Evolutionary conservation across 208 protist species (phyloP), one percentile per base, ranked within the genome.

Genomic region (Porcisia deanei): DNA sequence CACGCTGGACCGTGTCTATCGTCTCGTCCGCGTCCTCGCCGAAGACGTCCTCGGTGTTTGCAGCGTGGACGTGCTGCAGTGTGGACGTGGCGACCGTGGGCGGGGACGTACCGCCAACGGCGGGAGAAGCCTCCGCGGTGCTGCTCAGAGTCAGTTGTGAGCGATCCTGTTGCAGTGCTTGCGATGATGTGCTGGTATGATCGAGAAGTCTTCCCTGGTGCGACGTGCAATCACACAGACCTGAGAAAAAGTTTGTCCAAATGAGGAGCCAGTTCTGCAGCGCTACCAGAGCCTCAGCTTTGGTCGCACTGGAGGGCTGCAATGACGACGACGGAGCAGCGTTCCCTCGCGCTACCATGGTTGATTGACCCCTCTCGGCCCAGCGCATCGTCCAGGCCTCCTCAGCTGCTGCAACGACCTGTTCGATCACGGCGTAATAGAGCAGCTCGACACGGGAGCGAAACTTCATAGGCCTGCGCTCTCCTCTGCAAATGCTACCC

Each of bases 371-470:
- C 18, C 69, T 54, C 53, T 67, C 76, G 20, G 53, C 72, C 64
- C 64, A 59, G 25, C 74, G 70, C 74, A 47, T 34, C 16, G 75
- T 66, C 89, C 87, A 96, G 49, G 70, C 70, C 57, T 81, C 77
- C 84, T 96, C 92, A 2, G 89, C 87, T 37, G 86, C 83, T 5
- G 77, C 59, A 39, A 92, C 73, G 12, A 94, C 90, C 53, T 79
- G 54, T 77, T 95, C 92, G 5, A 93, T 70, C 12, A 85, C 78
- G 58, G 69, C 86, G 75, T 85, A 93, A 75, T 85, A 95, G 34
- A 95, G 83, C 85, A 95, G 85, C 75, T 97, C 93, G 22, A 79
- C 80, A 30, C 93, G 87, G 2, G 88, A 88, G 49, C 84, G 81
- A 57, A 95, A 97, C 82, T 97, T 97, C 61, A 88, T 84, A 37